Base-by-base conservation (phyloP, 2,329 filamentous ascomycete genomes). In the Stagonosporopsis tanaceti region DNA sequence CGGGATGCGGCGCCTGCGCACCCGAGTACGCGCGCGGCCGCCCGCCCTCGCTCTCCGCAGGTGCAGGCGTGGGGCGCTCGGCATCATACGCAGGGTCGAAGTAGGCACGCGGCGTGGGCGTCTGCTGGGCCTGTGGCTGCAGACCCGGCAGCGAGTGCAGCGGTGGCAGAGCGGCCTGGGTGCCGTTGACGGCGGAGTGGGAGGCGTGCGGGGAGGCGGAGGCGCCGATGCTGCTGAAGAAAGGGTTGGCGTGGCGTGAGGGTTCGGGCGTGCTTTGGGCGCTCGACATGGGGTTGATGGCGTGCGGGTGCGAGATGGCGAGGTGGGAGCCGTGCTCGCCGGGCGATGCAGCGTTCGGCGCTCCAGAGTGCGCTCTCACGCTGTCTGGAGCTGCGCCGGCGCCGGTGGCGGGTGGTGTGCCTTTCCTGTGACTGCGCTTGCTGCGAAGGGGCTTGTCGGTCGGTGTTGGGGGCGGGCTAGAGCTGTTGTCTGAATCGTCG, bases 401-500 rank as follows among this genome's bases (percentile, higher is more conserved):
- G 39, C 55, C 62, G 11, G 57, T 60, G 6, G 66, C 53, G 15
- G 75, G 69, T 8, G 76, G 76, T 15, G 74, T 73, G 38, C 67
- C 73, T 52, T 76, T 73, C 30, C 65, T 62, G 69, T 91, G 88
- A 58, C 87, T 87, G 51, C 90, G 85, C 80, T 93, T 93, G 61
- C 86, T 88, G 30, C 90, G 85, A 62, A 92, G 79, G 28, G 90
- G 90, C 76, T 92, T 92, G 70, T 92, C 89, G 76, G 91, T 89
- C 32, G 90, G 90, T 68, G 90, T 92, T 40, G 90, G 89, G 24
- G 90, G 90, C n/a, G 90, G 89, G 70, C 89, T 92, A 6, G 89
- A 89, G 72, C 89, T 92, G 68, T 89, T 88, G 67, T 93, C 90
- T 9, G 89, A 92, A 73, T 93, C 79, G 56, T 81, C 80, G 32